Percentiles rank a stretch among this genome's conserved stretches.
phyloP scores from a whole-genome alignment of 176 grass and related monocot genomes.

The Oryza rufipogon region DNA sequence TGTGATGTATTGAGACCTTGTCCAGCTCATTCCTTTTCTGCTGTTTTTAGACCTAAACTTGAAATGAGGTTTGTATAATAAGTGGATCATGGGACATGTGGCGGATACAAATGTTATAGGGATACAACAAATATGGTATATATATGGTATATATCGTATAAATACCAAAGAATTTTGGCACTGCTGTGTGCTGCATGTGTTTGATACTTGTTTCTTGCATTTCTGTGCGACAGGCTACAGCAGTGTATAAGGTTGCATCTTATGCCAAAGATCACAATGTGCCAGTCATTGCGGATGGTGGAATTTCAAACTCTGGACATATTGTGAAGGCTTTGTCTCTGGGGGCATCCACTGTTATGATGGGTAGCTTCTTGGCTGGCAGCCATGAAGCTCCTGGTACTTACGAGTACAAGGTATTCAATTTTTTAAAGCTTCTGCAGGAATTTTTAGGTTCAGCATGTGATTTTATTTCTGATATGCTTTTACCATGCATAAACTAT shows the following conservation, averaged over 20 bases:
- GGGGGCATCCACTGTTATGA: constrained; percentile 91
- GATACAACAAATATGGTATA: not conserved
- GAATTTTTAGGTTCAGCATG: not conserved
- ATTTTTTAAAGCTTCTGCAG: not conserved
- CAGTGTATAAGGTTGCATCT: constrained; percentile 94
- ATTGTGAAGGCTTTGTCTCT: constrained; percentile 90
- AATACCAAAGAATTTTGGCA: not conserved
- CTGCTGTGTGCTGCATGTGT: constrained; percentile 1
- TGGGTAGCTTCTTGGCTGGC: constrained; percentile 95
- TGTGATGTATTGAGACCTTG: not conserved
- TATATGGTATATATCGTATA: not conserved
- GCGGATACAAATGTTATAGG: not conserved
- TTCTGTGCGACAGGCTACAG: constrained; percentile 69
- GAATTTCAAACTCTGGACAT: constrained; percentile 96
- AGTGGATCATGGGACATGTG: not conserved
- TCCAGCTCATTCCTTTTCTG: not conserved
- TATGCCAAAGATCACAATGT: constrained; percentile 89
- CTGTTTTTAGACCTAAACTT: not conserved
- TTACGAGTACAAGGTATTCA: constrained; percentile 72
- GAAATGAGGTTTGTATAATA: not conserved
- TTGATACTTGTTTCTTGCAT: constrained; percentile 18
- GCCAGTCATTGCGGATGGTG: constrained; percentile 92
- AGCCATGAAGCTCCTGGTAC: constrained; percentile 88
- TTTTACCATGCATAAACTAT: constrained; percentile 9
- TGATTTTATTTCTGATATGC: not conserved